phyloP scores from a whole-genome alignment of 2,329 filamentous ascomycete species.

The Fusarium citri region DNA sequence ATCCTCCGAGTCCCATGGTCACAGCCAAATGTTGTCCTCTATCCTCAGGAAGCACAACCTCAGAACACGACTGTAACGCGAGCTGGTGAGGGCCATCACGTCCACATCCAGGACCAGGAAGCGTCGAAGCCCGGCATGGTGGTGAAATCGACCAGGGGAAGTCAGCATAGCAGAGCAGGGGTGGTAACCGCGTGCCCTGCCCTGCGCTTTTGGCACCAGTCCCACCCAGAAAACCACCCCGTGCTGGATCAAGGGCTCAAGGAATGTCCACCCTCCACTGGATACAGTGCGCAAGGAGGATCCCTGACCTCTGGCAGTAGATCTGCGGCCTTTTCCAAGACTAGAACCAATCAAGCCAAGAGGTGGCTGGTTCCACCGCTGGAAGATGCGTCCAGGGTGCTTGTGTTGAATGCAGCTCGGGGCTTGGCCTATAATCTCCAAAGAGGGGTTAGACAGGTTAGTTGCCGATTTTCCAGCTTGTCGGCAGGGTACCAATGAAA shows the following conservation, averaged over 20 bases:
- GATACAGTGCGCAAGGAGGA: conserved; percentile 41
- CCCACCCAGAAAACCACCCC: conserved; percentile 38
- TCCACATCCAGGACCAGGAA: conserved; percentile 24
- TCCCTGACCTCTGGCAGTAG: conserved; percentile 43
- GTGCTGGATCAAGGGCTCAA: conserved; percentile 41
- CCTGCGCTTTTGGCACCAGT: conserved; percentile 27
- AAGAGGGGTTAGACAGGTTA: conserved; percentile 45
- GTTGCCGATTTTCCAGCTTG: conserved; percentile 47
- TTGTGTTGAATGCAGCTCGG: conserved; percentile 45
- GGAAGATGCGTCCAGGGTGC: conserved; percentile 43
- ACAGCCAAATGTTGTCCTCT: conserved; percentile 28
- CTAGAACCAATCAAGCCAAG: conserved; percentile 44
- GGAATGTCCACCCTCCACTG: conserved; percentile 42
- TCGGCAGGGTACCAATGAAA: conserved; percentile 41
- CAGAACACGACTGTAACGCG: conserved; percentile 28
- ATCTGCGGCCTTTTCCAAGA: conserved; percentile 49
- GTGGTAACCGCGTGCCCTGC: conserved; percentile 39
- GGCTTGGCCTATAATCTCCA: conserved; percentile 44
- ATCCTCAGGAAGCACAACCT: conserved; percentile 24
- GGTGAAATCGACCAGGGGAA: conserved; percentile 42
- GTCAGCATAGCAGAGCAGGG: conserved; percentile 25
- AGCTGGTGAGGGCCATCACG: conserved; percentile 39
- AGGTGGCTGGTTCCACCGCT: conserved; percentile 43
- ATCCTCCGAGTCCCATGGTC: conserved; percentile 20
- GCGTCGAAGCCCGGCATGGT: conserved; percentile 32